Percentiles rank a stretch among this genome's conserved stretches.
phyloP scores from a whole-genome alignment of 805 yeast genomes.

The Clavispora fructus region DNA sequence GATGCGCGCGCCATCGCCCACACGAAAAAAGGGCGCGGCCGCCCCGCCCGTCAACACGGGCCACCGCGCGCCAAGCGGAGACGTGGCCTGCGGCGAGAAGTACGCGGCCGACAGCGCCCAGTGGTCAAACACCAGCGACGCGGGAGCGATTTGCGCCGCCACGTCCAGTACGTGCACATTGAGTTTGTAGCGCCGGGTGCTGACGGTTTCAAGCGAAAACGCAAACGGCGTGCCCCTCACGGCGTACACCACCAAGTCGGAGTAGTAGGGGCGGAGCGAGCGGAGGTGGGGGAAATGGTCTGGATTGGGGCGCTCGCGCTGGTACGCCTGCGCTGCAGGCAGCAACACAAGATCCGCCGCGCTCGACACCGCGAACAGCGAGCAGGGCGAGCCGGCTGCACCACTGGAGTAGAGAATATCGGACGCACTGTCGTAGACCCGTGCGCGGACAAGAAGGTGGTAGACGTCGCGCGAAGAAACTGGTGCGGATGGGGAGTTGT shows the following conservation, averaged over 20 bases:
- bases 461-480: constrained; percentile 3
- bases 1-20: neutral
- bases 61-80: neutral
- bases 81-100: neutral
- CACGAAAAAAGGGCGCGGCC: neutral
- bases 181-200: constrained; percentile 28
- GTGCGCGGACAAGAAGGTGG: neutral
- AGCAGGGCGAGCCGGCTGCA: constrained; percentile 16
- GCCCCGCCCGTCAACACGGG: neutral
- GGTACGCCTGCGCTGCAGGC: neutral
- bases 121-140: constrained; percentile 6
- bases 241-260: constrained; percentile 29
- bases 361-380: constrained; percentile 16
- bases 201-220: constrained; percentile 33
- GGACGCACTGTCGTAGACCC: neutral
- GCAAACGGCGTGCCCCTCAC: constrained; percentile 23
- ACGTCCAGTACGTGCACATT: constrained; percentile 42
- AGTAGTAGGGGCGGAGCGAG: constrained; percentile 14
- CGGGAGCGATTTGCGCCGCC: constrained; percentile 29
- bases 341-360: constrained; percentile 14
- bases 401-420: constrained; percentile 27
- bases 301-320: neutral
- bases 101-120: constrained; percentile 8
- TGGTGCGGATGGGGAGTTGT: no score
- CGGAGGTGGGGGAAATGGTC: constrained; percentile 33